Evolutionary conservation across 805 yeast genomes (phyloP).

Genomic region (Starmera dryadoides): DNA sequence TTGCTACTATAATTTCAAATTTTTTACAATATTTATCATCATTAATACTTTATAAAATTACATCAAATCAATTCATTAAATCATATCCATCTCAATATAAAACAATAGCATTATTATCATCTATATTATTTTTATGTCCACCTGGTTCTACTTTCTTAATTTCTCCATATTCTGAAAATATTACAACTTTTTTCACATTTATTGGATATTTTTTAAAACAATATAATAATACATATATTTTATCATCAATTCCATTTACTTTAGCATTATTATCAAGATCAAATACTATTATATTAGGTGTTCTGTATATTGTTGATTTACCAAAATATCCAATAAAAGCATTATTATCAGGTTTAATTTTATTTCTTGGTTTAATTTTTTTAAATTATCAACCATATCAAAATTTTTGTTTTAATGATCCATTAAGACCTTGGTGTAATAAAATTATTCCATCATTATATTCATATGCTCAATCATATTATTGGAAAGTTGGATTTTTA

Average conservation of each 20-base stretch:
- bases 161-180: conserved; percentile 70
- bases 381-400: conserved; percentile 48
- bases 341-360: conserved; percentile 47
- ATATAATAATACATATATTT: conserved; percentile 14
- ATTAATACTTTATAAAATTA: conserved; percentile 40
- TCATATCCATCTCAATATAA: conserved; percentile 8
- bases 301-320: conserved; percentile 55
- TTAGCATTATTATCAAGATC: conserved; percentile 61
- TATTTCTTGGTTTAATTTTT: conserved; percentile 38
- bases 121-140: conserved; percentile 47
- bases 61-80: conserved; percentile 27
- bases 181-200: conserved; percentile 55
- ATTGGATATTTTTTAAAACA: conserved; percentile 48
- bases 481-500: conserved; percentile 84
- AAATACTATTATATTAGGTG: conserved; percentile 70
- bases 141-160: conserved; percentile 79
- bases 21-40: conserved; percentile 42
- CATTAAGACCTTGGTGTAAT: conserved; percentile 75
- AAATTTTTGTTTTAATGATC: conserved; percentile 62
- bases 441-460: conserved; percentile 50
- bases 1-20: conserved; percentile 46
- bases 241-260: conserved; percentile 35
- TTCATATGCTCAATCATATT: conserved; percentile 63
- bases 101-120: conserved; percentile 25
- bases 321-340: conserved; percentile 20